Evolutionary conservation across 2,329 filamentous ascomycete species (phyloP).

Genomic region (Monosporascus ibericus): DNA sequence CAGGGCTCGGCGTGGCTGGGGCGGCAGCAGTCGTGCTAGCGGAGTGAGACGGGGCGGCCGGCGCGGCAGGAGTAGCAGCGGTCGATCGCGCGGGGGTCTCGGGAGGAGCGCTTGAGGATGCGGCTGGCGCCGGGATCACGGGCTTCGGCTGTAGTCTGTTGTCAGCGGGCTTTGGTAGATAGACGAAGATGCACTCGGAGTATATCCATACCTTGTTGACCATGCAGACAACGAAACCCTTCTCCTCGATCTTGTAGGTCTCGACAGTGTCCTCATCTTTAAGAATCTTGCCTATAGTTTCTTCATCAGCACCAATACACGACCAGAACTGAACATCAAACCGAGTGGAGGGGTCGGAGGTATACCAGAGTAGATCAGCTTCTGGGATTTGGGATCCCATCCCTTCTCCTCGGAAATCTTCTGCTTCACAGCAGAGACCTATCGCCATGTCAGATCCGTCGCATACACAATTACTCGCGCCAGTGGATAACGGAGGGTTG

Average conservation of each 20-base stretch:
- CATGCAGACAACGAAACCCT: conserved; percentile 99
- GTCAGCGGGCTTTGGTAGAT: conserved; percentile 4
- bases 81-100: conserved; percentile 55
- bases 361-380: conserved; percentile 96
- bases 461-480: conserved; percentile 2
- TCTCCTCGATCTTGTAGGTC: conserved; percentile 98
- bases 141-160: conserved; percentile 61
- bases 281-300: conserved; percentile 80
- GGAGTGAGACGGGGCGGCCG: conserved; percentile 43
- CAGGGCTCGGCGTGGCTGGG: conserved; percentile 50
- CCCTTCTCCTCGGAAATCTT: conserved; percentile 90
- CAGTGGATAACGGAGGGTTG: conserved; percentile 1
- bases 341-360: conserved; percentile 5
- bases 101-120: conserved; percentile 56
- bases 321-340: not conserved
- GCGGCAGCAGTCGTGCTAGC: conserved; percentile 39
- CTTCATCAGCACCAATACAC: conserved; percentile 17
- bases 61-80: conserved; percentile 44
- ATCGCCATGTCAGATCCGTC: conserved; percentile 16
- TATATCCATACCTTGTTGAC: conserved; percentile 76
- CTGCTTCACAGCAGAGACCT: conserved; percentile 88
- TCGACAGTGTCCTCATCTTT: conserved; percentile 96
- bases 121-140: conserved; percentile 37
- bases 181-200: conserved; percentile 1
- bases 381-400: conserved; percentile 85